Evolutionary conservation across 345 rosid genomes (phyloP).

Genomic region (Geranium rotundifolium): DNA sequence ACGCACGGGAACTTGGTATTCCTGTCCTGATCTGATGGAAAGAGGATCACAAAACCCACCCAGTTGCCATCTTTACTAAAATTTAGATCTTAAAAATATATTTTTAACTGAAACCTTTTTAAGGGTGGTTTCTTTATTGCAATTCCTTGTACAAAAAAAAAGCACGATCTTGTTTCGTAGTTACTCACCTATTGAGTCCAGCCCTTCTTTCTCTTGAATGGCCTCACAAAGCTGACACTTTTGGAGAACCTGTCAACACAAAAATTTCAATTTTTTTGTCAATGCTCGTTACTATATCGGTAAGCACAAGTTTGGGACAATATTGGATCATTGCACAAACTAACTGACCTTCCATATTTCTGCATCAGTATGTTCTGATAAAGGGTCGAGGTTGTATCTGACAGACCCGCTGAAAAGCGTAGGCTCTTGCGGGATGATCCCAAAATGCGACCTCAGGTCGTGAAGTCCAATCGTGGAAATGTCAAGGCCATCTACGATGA

Average conservation of each 20-base stretch:
- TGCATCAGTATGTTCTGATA: slow-evolving; percentile 19
- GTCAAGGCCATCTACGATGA: slow-evolving; percentile 39
- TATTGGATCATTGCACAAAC: neutral
- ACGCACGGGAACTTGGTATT: too few relatives aligned
- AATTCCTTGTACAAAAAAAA: too few relatives aligned
- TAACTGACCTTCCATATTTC: slow-evolving; percentile 44
- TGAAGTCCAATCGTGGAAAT: slow-evolving; percentile 46
- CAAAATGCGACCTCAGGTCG: slow-evolving; percentile 45
- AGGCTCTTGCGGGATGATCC: slow-evolving; percentile 66
- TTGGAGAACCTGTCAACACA: slow-evolving; percentile 21
- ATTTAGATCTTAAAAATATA: too few relatives aligned
- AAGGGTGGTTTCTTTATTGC: too few relatives aligned
- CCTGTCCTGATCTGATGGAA: too few relatives aligned
- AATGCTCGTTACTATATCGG: too few relatives aligned
- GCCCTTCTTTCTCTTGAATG: slow-evolving; percentile 23
- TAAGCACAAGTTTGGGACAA: neutral
- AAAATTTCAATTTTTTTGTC: too few relatives aligned
- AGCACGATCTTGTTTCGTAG: neutral
- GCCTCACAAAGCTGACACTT: slow-evolving; percentile 33
- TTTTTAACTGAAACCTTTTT: too few relatives aligned
- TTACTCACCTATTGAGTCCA: slow-evolving; percentile 20
- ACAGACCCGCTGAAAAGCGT: slow-evolving; percentile 49
- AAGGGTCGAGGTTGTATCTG: slow-evolving; percentile 60
- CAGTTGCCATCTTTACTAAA: too few relatives aligned
- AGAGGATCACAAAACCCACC: too few relatives aligned